Evolutionary conservation across 108 stramenopile species (phyloP).

Genomic region (Cyclotella cryptica): DNA sequence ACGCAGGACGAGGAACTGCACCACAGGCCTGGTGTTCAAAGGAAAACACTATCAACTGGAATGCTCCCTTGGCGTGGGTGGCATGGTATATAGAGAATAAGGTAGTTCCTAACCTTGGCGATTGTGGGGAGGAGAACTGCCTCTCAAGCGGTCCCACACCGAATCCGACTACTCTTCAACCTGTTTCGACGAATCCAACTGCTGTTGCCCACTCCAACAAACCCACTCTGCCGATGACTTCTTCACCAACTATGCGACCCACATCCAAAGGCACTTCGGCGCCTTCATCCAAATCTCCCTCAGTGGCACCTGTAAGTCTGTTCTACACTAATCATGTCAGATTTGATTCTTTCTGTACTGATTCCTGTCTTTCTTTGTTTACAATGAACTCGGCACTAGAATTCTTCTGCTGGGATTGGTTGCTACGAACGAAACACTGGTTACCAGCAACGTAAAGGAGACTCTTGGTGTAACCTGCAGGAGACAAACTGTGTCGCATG

Average conservation of each 20-base stretch:
- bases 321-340: background rate
- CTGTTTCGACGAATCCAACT: background rate
- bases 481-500: slow-evolving; percentile 12
- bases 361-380: background rate
- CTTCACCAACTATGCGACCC: background rate
- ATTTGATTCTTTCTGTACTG: background rate
- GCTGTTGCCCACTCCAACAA: background rate
- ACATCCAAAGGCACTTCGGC: background rate
- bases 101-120: slow-evolving; percentile 26
- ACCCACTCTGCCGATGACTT: no score
- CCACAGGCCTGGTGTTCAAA: slow-evolving; percentile 41
- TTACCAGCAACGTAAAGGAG: slow-evolving; percentile 23
- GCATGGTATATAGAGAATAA: slow-evolving; percentile 45
- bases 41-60: slow-evolving; percentile 45
- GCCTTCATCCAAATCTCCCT: background rate
- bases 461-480: slow-evolving; percentile 18
- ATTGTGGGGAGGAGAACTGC: slow-evolving; percentile 15
- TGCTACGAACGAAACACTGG: slow-evolving; percentile 26
- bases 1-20: slow-evolving; percentile 38
- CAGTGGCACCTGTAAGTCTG: background rate
- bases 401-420: slow-evolving; percentile 7
- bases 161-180: no score
- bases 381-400: background rate
- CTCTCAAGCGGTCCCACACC: background rate
- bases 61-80: slow-evolving; percentile 37